These are phyloP conservation scores for Colletotrichum horii DNA, from an alignment of 2,329 filamentous ascomycete species.

Conservation along the genomic window DNA sequence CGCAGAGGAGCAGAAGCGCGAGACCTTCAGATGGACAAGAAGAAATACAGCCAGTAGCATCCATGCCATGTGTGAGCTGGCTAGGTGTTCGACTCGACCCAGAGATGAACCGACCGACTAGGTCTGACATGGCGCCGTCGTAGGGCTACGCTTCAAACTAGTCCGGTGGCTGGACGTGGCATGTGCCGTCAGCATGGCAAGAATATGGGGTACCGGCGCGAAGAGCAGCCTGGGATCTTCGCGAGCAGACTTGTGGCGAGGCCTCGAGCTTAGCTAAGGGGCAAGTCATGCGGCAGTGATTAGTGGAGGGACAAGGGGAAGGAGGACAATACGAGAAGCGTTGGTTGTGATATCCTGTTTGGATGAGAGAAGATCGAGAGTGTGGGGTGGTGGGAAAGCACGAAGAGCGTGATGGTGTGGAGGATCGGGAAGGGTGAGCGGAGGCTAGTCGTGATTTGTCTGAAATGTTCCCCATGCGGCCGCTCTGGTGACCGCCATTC, in stretches of 20 bases:
- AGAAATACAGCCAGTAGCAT: background rate
- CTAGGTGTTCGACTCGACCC: background rate
- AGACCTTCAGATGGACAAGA: background rate
- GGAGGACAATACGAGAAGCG: slow-evolving; percentile 13
- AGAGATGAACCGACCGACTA: background rate
- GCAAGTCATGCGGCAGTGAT: slow-evolving; percentile 17
- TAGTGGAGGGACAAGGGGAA: background rate
- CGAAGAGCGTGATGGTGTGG: slow-evolving; percentile 9
- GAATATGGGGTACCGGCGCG: background rate
- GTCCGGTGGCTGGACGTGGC: slow-evolving; percentile 8
- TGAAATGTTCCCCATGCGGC: slow-evolving; percentile 1
- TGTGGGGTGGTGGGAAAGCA: slow-evolving; percentile 13
- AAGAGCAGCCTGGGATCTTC: background rate
- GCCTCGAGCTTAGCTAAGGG: background rate
- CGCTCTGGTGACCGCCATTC: slow-evolving; percentile 1
- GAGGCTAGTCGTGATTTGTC: slow-evolving; percentile 19
- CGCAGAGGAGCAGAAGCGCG: background rate
- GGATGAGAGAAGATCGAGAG: slow-evolving; percentile 6
- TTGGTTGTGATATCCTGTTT: background rate
- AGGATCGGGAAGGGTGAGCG: slow-evolving; percentile 13
- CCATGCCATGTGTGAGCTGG: background rate
- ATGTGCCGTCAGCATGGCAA: background rate
- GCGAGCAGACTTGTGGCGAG: background rate
- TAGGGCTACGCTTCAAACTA: slow-evolving; percentile 4
- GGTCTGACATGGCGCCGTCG: slow-evolving; percentile 12